A percentile compares a stretch with the other conserved stretches of the same genome.
These are phyloP conservation scores for Venturia nashicola DNA, from an alignment of 2,329 filamentous ascomycete genomes.

Conservation along the genomic window DNA sequence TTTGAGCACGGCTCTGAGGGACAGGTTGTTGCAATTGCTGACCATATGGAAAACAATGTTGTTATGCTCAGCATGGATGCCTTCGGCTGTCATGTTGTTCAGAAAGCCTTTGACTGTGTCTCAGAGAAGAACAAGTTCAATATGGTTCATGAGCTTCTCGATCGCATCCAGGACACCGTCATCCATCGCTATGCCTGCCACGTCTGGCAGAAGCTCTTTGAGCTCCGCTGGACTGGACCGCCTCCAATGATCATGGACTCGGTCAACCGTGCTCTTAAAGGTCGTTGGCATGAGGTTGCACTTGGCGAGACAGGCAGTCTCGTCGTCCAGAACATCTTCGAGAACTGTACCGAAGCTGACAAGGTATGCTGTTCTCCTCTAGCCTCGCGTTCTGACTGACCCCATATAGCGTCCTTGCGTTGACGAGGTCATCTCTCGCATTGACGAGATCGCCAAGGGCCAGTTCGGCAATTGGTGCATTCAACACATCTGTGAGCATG, in stretches of 20 bases:
- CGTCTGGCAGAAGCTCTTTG: slow-evolving; percentile 99
- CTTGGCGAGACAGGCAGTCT: slow-evolving; percentile 93
- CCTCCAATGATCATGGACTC: slow-evolving; percentile 98
- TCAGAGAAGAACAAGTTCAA: slow-evolving; percentile 95
- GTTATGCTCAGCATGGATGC: slow-evolving; percentile 95
- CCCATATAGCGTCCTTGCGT: slow-evolving; percentile 76
- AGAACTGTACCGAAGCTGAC: slow-evolving; percentile 97
- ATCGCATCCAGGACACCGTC: slow-evolving; percentile 91
- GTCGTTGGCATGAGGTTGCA: slow-evolving; percentile 99
- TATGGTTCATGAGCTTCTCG: slow-evolving; percentile 96
- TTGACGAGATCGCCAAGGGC: slow-evolving; percentile 91
- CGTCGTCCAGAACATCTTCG: slow-evolving; percentile 98
- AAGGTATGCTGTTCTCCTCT: slow-evolving; percentile 48
- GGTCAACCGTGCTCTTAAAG: slow-evolving; percentile 85
- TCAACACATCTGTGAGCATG: slow-evolving; percentile 97
- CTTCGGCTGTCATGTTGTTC: slow-evolving; percentile 94
- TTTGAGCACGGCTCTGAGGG: slow-evolving; percentile 96
- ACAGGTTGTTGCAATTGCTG: slow-evolving; percentile 88
- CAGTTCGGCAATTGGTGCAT: slow-evolving; percentile 99
- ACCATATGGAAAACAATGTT: slow-evolving; percentile 87
- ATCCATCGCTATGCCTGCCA: slow-evolving; percentile 98
- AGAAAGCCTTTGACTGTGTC: slow-evolving; percentile 97
- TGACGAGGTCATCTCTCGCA: slow-evolving; percentile 87
- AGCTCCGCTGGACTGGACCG: slow-evolving; percentile 87
- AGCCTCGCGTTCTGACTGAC: slow-evolving; percentile 11